Evolutionary conservation across 1,284 basidiomycete genomes (phyloP).

Genomic region (Austroboletus rostrupii): DNA sequence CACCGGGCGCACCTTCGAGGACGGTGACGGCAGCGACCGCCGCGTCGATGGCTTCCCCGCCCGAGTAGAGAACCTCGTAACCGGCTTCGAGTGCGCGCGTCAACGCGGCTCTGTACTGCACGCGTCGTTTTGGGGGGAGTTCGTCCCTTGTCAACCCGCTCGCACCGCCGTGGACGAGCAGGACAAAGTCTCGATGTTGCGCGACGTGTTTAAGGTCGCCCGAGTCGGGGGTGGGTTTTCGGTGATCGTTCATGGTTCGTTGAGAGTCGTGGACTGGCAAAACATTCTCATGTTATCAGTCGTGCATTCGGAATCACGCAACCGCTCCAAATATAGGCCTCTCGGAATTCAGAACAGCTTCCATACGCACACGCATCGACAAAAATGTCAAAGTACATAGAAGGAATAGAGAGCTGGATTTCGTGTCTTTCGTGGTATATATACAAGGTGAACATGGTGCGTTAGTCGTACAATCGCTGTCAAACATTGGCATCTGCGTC

Average conservation of each 20-base stretch:
- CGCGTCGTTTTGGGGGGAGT: slow-evolving; percentile 63
- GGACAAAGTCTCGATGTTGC: slow-evolving; percentile 22
- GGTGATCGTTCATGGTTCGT: no score
- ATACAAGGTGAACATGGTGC: neutral
- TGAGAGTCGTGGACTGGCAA: no score
- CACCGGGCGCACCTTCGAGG: slow-evolving; percentile 63
- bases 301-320: no score
- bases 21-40: slow-evolving; percentile 67
- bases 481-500: neutral
- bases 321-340: no score
- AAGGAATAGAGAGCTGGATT: neutral
- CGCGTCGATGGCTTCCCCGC: slow-evolving; percentile 82
- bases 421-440: neutral
- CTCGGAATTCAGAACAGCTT: no score
- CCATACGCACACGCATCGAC: no score
- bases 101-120: slow-evolving; percentile 55
- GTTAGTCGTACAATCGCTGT: neutral
- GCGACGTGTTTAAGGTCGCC: neutral
- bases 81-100: slow-evolving; percentile 57
- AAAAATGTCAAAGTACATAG: neutral
- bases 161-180: slow-evolving; percentile 80
- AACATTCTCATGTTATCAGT: no score
- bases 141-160: slow-evolving; percentile 56
- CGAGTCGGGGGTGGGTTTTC: no score
- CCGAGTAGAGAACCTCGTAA: slow-evolving; percentile 54